Percentiles rank a stretch among this genome's conserved stretches.
phyloP scores from a whole-genome alignment of 176 grass and related monocot species.

The Carex pumila region DNA sequence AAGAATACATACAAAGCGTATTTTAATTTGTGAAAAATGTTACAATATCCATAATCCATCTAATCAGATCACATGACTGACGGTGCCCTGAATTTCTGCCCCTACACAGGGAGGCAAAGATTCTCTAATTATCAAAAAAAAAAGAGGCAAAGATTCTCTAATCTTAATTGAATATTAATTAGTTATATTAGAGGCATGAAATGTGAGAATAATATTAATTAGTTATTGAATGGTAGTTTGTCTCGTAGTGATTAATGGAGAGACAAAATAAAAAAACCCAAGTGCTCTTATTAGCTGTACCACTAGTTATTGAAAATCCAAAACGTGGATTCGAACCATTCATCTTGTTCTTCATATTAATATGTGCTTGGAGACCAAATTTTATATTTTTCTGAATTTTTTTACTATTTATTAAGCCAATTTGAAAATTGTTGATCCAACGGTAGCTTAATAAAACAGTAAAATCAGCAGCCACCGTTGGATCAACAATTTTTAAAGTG shows the following conservation, averaged over 20 bases:
- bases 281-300: conserved; percentile 17
- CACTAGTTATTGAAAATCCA: too few relatives aligned
- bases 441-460: too few relatives aligned
- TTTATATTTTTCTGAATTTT: too few relatives aligned
- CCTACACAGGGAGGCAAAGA: conserved; percentile 16
- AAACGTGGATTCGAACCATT: too few relatives aligned
- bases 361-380: too few relatives aligned
- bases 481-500: too few relatives aligned
- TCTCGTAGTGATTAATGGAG: conserved; percentile 8
- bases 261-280: conserved; percentile 2
- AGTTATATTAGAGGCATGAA: background rate
- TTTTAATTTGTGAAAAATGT: background rate
- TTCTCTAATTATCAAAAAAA: too few relatives aligned
- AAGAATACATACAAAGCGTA: background rate
- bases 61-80: background rate
- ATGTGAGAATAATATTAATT: background rate
- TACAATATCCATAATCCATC: conserved; percentile 13
- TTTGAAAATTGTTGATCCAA: too few relatives aligned
- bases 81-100: background rate
- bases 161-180: conserved; percentile 16
- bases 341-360: too few relatives aligned
- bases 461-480: too few relatives aligned
- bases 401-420: too few relatives aligned
- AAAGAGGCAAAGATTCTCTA: conserved; percentile 22
- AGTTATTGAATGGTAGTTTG: conserved; percentile 14